Evolutionary conservation across 225 moss, liverwort and hornwort species (phyloP), one percentile per base, ranked within the genome.

Genomic region (Sphagnum tenellum): DNA sequence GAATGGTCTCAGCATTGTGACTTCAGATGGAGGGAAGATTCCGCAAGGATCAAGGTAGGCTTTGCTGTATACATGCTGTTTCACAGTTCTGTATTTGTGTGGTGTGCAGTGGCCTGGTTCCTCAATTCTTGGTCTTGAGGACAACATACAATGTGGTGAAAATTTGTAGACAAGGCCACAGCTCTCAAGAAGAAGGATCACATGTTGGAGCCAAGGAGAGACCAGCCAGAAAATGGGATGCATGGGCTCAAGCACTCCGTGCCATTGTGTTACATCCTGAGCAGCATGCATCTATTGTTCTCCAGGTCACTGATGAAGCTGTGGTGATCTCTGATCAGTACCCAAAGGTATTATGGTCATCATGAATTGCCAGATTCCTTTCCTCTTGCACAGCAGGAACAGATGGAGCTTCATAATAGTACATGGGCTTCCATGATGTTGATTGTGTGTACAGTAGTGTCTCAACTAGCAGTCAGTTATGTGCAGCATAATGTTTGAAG

Each of bases 181-280:
- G 49, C 57, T 2, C 44, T 3, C 64, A 54, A 5, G 57, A 29
- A 29, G 29, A 29, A 29, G 29, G 29, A 29, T 29, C 29, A 29
- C 29, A 29, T 29, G 29, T 29, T 47, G 52, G 64, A 56, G 12
- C 63, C 51, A 80, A 70, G 74, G 74, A 67, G 69, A 57, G 66
- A 78, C 59, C 71, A 12, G 68, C 67, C 60, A 73, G 68, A 67
- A 83, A 65, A 54, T 94, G 90, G 94, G 84, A 75, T 56, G 48
- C 70, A 57, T 89, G 92, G 95, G 73, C 92, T 69, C 86, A 89
- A 67, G 77, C 84, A 44, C 69, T 96, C 62, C 78, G 84, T 59
- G 76, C 78, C 59, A 79, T 74, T 56, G 95, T 85, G 12, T 76
- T 92, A 57, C 79, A 88, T 73, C 92, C 95, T 8, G 88, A 83